Conservation (phyloP, 2,329 filamentous ascomycete genomes). For the Pseudocercospora pini-densiflorae region DNA sequence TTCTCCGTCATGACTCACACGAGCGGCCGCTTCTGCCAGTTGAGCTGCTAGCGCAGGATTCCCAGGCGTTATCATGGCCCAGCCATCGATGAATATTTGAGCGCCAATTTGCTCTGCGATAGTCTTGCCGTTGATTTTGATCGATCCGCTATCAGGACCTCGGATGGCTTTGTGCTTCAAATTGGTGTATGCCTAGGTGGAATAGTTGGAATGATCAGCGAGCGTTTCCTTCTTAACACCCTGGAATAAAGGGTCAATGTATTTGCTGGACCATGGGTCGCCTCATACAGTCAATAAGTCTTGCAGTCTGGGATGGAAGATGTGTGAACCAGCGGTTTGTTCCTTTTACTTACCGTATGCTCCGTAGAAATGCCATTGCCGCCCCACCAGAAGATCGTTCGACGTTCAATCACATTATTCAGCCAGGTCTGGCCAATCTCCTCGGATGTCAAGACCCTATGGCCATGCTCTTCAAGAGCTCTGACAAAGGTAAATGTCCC, state of each 20-base stretch:
- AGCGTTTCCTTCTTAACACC: neutral
- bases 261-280: neutral
- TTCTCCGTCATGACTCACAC: conserved; percentile 11
- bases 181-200: neutral
- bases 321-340: neutral
- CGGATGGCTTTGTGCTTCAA: conserved; percentile 1
- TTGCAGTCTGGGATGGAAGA: neutral
- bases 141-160: conserved; percentile 1
- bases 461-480: conserved; percentile 10
- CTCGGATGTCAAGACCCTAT: conserved; percentile 1
- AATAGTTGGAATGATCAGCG: too few species aligned
- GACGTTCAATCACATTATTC: conserved; percentile 7
- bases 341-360: neutral
- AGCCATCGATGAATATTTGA: conserved; percentile 14
- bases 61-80: conserved; percentile 5
- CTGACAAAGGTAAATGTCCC: neutral
- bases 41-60: neutral
- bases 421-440: conserved; percentile 5
- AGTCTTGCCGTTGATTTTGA: conserved; percentile 1
- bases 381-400: conserved; percentile 9
- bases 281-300: neutral
- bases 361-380: conserved; percentile 8
- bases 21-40: conserved; percentile 5
- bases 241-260: neutral
- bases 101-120: conserved; percentile 9